Percentiles rank a stretch among this genome's conserved stretches.
Evolutionary conservation across 169 alveolate genomes (phyloP).

Genomic region (Plasmodium berghei): DNA sequence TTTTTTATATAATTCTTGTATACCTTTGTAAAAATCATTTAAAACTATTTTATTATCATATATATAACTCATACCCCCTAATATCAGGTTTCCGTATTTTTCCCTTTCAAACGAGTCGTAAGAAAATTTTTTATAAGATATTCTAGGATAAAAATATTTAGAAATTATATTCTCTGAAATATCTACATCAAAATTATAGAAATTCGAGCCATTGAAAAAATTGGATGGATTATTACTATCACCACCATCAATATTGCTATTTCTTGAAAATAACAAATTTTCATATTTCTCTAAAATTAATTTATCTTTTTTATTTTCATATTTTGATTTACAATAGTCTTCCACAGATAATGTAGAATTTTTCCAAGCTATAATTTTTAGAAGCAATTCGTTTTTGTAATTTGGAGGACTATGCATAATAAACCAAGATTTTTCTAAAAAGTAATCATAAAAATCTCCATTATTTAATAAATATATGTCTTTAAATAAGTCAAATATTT

Average conservation of each 20-base stretch:
- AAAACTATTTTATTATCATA: conserved; percentile 64
- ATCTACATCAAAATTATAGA: conserved; percentile 39
- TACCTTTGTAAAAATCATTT: conserved; percentile 72
- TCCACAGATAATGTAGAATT: conserved; percentile 56
- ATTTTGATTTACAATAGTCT: conserved; percentile 54
- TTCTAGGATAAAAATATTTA: conserved; percentile 74
- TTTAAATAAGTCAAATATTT: conserved; percentile 74
- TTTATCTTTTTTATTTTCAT: conserved; percentile 71
- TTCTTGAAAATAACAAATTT: conserved; percentile 21
- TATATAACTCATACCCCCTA: conserved; percentile 76
- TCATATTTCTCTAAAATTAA: conserved; percentile 68
- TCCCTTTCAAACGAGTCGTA: conserved; percentile 75
- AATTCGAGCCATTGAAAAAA: conserved; percentile 21
- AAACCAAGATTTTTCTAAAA: conserved; percentile 81
- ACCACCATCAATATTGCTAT: conserved; percentile 8
- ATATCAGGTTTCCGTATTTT: conserved; percentile 58
- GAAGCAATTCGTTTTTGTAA: conserved; percentile 70
- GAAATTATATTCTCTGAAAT: conserved; percentile 67
- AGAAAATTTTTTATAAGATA: conserved; percentile 70
- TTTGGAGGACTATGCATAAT: conserved; percentile 77
- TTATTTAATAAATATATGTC: conserved; percentile 79
- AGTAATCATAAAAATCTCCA: conserved; percentile 78
- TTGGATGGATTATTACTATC: neutral
- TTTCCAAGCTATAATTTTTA: conserved; percentile 75
- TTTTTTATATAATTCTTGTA: conserved; percentile 51